Percentiles rank a stretch among this genome's conserved stretches.
Evolutionary conservation across 331 rosid species (phyloP).

Genomic region (Spiraea crenata): DNA sequence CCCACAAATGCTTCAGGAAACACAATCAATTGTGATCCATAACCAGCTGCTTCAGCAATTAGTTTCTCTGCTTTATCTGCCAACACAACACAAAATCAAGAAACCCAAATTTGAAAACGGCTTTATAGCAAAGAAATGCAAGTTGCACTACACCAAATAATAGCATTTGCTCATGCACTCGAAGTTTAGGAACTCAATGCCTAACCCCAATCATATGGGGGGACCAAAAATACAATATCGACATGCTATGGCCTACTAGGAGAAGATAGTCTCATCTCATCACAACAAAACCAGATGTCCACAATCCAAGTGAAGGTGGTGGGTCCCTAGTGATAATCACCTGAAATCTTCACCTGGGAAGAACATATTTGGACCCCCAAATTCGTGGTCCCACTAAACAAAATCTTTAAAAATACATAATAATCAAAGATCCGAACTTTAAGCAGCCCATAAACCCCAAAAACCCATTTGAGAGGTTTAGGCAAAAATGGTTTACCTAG

Average conservation of each 20-base stretch:
- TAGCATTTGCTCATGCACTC: too few relatives aligned
- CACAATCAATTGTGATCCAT: slow-evolving; percentile 22
- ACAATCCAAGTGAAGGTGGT: neutral
- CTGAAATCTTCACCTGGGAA: neutral
- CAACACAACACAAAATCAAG: neutral
- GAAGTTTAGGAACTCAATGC: too few relatives aligned
- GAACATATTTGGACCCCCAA: neutral
- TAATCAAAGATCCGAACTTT: neutral
- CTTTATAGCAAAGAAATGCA: too few relatives aligned
- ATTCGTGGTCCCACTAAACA: neutral
- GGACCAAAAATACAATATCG: neutral
- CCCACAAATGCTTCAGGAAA: slow-evolving; percentile 24
- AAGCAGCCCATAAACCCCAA: neutral
- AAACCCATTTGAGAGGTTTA: neutral
- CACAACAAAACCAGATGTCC: neutral
- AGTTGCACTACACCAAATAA: too few relatives aligned
- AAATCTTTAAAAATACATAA: neutral
- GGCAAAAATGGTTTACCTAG: slow-evolving; percentile 2
- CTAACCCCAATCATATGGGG: neutral
- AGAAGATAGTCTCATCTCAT: neutral
- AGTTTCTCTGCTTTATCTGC: slow-evolving; percentile 25
- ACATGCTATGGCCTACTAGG: neutral
- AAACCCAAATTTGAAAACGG: too few relatives aligned
- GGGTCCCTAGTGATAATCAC: neutral
- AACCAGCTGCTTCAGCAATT: slow-evolving; percentile 18